These are phyloP conservation scores for Vanrija humicola DNA, from an alignment of 1,284 basidiomycete genomes.

Conservation along the genomic window DNA sequence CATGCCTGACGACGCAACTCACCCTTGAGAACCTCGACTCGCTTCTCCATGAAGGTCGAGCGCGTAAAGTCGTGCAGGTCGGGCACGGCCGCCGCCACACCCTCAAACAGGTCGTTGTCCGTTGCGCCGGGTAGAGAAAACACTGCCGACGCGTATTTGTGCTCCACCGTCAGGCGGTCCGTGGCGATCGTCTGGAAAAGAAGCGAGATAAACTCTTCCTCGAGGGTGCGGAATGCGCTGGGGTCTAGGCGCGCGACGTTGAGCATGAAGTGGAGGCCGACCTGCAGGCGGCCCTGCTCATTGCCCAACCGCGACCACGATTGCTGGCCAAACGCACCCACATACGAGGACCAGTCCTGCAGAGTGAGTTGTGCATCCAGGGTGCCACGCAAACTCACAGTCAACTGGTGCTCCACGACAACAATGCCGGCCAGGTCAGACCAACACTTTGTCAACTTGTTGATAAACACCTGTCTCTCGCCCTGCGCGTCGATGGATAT, in stretches of 20 bases:
- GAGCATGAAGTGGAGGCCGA: constrained; percentile 67
- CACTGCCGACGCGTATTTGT: constrained; percentile 57
- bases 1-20: constrained; percentile 3
- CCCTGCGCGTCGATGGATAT: constrained; percentile 13
- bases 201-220: constrained; percentile 57
- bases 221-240: constrained; percentile 55
- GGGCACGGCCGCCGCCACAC: constrained; percentile 5
- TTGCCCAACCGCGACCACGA: constrained; percentile 63
- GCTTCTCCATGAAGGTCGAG: constrained; percentile 24
- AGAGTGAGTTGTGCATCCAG: neutral
- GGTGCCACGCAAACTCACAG: constrained; percentile 46
- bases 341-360: constrained; percentile 64
- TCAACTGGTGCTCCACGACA: constrained; percentile 57
- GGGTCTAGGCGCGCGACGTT: constrained; percentile 64
- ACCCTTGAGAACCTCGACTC: constrained; percentile 17
- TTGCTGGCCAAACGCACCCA: constrained; percentile 57
- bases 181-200: constrained; percentile 60
- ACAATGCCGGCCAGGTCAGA: constrained; percentile 66
- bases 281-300: constrained; percentile 54
- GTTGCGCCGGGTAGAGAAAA: constrained; percentile 27
- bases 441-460: constrained; percentile 71
- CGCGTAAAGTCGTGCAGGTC: constrained; percentile 3
- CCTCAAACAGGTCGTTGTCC: constrained; percentile 31
- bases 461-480: constrained; percentile 45
- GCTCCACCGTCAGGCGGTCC: constrained; percentile 56